Evolutionary conservation across 371 early-diverging fungal species (phyloP), one percentile per base, ranked within the genome.

Genomic region (Apophysomyces ossiformis): DNA sequence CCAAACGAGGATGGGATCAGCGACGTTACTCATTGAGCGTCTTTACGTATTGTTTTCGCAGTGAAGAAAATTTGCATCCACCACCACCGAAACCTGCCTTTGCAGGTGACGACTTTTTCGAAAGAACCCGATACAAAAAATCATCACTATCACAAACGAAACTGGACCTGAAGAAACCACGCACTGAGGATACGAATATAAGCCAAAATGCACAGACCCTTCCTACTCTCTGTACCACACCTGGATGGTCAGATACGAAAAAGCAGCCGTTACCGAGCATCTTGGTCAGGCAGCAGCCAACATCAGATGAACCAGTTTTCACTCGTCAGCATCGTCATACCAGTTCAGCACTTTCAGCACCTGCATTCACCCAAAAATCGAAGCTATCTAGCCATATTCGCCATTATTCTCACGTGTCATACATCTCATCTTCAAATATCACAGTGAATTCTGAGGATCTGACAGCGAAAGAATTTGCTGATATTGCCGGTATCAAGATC

Each of bases 401-500:
- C 26, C 78, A 78, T 44, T 78, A 73, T 54, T 78, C 75, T 3
- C 79, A 76, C 61, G 67, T 77, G 4, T 74, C 76, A 0, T 73
- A 71, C 58, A 71, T 75, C 7, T 75, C 78, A 11, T 62, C 80
- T 37, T 75, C 75, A 47, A 75, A 76, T 47, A 76, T 81, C 45
- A 81, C 82, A 4, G 76, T 77, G 8, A 74, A 81, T 59, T 81
- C 82, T 7, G 82, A 78, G 44, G 74, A 78, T 50, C 46, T 81
- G 32, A 81, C 82, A 2, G 75, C 82, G 13, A 76, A 78, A 62
- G 79, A 81, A 66, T 81, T 81, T 69, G 82, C 82, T 56, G 82
- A 78, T 54, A 71, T 78, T 13, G 75, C 75, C 15, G 82, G 82
- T n/a, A 81, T 81, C 61, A 67, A 69, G 16, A 82, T 82, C 58